These are phyloP conservation scores for Cordyceps cateniannulata DNA, from an alignment of 2,329 filamentous ascomycete genomes.

Conservation along the genomic window DNA sequence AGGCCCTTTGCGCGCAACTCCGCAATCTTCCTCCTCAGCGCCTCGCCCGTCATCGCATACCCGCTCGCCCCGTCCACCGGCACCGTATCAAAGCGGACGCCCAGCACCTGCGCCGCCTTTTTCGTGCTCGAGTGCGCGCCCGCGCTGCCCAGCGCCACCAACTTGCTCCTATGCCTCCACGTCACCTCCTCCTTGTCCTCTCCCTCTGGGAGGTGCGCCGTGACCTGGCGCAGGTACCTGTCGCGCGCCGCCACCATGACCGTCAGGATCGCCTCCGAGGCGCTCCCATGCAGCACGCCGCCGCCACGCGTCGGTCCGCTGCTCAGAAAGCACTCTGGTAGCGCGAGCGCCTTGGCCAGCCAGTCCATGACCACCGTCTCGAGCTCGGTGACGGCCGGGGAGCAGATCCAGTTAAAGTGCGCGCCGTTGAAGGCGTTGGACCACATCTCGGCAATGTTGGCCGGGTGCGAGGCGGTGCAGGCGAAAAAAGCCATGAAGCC, in stretches of 20 bases:
- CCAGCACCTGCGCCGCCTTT: constrained; percentile 81
- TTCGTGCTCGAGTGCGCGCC: constrained; percentile 78
- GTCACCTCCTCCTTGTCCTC: constrained; percentile 67
- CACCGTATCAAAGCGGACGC: constrained; percentile 71
- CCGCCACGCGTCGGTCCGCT: constrained; percentile 64
- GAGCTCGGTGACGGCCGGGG: constrained; percentile 83
- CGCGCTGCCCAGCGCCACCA: constrained; percentile 76
- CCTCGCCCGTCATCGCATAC: constrained; percentile 62
- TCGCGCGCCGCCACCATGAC: constrained; percentile 84
- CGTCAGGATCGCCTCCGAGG: constrained; percentile 80
- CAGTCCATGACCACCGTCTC: constrained; percentile 93
- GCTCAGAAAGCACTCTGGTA: constrained; percentile 70
- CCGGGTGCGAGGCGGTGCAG: constrained; percentile 71
- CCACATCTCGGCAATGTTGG: constrained; percentile 89
- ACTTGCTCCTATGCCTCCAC: constrained; percentile 41
- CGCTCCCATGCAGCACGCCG: constrained; percentile 90
- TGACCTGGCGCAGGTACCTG: constrained; percentile 60
- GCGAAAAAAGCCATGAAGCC: constrained; percentile 97
- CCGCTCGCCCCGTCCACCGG: constrained; percentile 54
- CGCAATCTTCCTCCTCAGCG: constrained; percentile 55
- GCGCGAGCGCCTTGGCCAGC: constrained; percentile 67
- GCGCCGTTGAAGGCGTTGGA: constrained; percentile 81
- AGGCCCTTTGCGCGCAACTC: constrained; percentile 62
- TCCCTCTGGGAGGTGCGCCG: constrained; percentile 40
- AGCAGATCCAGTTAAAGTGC: constrained; percentile 97